phyloP scores from a whole-genome alignment of 1,284 basidiomycete genomes.

The Golubevia sp. region DNA sequence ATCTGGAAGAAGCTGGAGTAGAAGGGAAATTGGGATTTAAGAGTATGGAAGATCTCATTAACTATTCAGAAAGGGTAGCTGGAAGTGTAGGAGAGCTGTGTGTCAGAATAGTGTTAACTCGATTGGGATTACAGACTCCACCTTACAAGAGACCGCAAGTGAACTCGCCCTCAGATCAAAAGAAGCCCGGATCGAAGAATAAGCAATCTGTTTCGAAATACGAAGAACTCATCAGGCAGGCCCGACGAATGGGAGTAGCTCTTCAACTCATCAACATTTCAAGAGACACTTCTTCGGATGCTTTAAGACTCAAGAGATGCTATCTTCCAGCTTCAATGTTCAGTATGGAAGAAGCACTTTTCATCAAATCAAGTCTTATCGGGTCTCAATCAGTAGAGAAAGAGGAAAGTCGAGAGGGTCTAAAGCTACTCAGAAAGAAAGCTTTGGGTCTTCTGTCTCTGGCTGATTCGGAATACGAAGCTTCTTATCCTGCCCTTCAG shows the following conservation, averaged over 20 bases:
- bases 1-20: slow-evolving; percentile 10
- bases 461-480: slow-evolving; percentile 22
- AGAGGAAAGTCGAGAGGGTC: neutral
- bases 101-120: slow-evolving; percentile 35
- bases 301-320: slow-evolving; percentile 30
- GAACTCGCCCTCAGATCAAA: neutral
- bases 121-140: slow-evolving; percentile 13
- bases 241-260: slow-evolving; percentile 46
- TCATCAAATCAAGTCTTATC: neutral
- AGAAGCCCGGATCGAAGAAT: no score
- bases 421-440: slow-evolving; percentile 14
- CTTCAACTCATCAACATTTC: slow-evolving; percentile 52
- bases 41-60: slow-evolving; percentile 29
- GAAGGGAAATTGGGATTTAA: slow-evolving; percentile 9
- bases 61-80: slow-evolving; percentile 47
- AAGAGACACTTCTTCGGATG: slow-evolving; percentile 38
- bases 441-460: slow-evolving; percentile 21
- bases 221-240: slow-evolving; percentile 28
- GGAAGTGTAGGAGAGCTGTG: slow-evolving; percentile 50
- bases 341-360: slow-evolving; percentile 7
- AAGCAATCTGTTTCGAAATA: slow-evolving; percentile 2
- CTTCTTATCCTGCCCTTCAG: slow-evolving; percentile 25
- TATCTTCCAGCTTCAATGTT: slow-evolving; percentile 30
- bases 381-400: neutral
- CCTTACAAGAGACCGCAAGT: neutral